Conservation (phyloP, 768 basidiomycete species). For the Suillus bovinus region DNA sequence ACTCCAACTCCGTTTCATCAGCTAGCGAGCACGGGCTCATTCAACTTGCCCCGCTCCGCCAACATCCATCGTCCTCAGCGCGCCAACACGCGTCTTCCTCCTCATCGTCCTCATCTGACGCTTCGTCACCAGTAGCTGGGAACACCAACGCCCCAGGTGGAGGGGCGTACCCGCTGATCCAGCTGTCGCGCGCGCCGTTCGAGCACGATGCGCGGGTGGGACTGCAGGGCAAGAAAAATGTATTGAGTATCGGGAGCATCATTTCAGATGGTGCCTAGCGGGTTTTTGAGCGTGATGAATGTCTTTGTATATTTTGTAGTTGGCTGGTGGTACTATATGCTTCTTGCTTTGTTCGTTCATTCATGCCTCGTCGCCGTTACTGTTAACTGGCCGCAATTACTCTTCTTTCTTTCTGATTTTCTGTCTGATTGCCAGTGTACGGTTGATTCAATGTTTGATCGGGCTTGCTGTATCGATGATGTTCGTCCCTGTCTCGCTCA, state of each 20-base stretch:
- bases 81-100: slow-evolving; percentile 19
- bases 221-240: slow-evolving; percentile 55
- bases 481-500: background rate
- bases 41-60: slow-evolving; percentile 37
- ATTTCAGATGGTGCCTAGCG: slow-evolving; percentile 49
- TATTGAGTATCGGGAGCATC: slow-evolving; percentile 69
- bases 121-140: slow-evolving; percentile 20
- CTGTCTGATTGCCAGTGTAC: too few species aligned
- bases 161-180: slow-evolving; percentile 28
- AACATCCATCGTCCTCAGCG: slow-evolving; percentile 11
- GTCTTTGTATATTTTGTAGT: slow-evolving; percentile 2
- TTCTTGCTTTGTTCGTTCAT: background rate
- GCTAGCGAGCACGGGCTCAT: slow-evolving; percentile 31
- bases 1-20: slow-evolving; percentile 12
- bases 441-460: too few species aligned
- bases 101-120: slow-evolving; percentile 31
- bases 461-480: background rate
- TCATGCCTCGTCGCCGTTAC: background rate
- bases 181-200: slow-evolving; percentile 33
- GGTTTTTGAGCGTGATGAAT: background rate
- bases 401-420: background rate
- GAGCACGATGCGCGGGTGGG: slow-evolving; percentile 28
- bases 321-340: background rate
- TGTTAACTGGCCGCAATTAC: background rate
- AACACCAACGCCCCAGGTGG: background rate